Base-by-base conservation (phyloP, 208 protist species). In the Trichomonas tenax region DNA sequence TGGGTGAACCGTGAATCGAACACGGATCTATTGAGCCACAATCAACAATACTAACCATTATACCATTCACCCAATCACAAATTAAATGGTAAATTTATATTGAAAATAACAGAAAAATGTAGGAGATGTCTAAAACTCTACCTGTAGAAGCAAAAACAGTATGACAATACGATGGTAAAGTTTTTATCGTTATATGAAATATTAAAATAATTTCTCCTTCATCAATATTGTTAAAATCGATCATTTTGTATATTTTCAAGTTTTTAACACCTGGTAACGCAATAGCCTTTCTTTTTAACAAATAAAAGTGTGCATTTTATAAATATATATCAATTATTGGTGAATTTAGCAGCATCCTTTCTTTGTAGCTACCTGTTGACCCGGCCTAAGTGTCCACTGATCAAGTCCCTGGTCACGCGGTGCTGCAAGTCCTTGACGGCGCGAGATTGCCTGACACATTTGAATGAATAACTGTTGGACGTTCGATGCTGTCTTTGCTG, bases 401-500 rank as follows among this genome's bases (percentile, higher is more conserved):
- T 72, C 58, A 26, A 72, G 58, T 72, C 26, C 58, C 26, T 72
- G 58, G 58, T 72, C 58, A n/a, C 58, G 58, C 26, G 58, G 58
- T n/a, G 58, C 11, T 72, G 11, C 21, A 72, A 72, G 58, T 36
- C 82, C 82, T 11, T 48, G 40, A 4, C 40, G 4, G 4, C 40
- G 4, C 0, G 34, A 89, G 31, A 89, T 46, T 34, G 82, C 82
- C 31, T 46, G 40, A 8, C 40, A 46, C 98, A 99, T 99, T 81
- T 97, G 98, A 95, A 98, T 97, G 97, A 99, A 99, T 38, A 99
- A 99, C 96, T 99, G 97, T 97, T 99, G 99, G 40, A 99, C 99
- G 97, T 99, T 99, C 14, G 98, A 98, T 0, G 98, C 98, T 96
- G 98, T 99, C 98, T 99, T 99, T 2, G 99, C 99, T 95, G 98